A percentile compares a stretch with the other conserved stretches of the same genome.
These are phyloP conservation scores for Cyclocybe aegerita DNA, from an alignment of 768 basidiomycete species.

Conservation along the genomic window DNA sequence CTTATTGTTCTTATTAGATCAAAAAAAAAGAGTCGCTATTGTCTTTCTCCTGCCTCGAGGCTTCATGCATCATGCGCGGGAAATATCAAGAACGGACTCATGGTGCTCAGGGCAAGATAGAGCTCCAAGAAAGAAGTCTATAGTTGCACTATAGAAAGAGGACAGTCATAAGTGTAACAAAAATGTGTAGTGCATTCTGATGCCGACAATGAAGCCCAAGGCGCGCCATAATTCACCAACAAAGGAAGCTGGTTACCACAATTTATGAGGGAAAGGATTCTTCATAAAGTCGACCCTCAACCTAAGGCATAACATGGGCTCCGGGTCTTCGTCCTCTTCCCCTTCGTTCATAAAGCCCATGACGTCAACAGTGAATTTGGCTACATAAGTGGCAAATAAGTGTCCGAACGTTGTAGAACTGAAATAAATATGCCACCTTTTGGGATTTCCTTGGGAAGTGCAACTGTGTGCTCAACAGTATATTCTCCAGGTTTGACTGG, in stretches of 20 bases:
- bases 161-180: too few species aligned
- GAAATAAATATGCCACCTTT: slow-evolving; percentile 42
- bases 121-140: not conserved
- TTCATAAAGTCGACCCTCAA: slow-evolving; percentile 78
- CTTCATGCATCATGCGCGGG: slow-evolving; percentile 4
- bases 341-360: slow-evolving; percentile 71
- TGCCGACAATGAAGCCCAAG: not conserved
- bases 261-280: slow-evolving; percentile 25
- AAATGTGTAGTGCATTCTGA: not conserved
- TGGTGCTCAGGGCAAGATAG: not conserved
- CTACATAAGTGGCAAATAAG: slow-evolving; percentile 36
- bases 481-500: slow-evolving; percentile 77
- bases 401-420: slow-evolving; percentile 3
- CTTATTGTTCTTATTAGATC: slow-evolving; percentile 32
- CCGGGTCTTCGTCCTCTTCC: slow-evolving; percentile 33
- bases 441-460: slow-evolving; percentile 90
- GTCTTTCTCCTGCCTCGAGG: slow-evolving; percentile 1
- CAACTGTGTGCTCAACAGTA: slow-evolving; percentile 77
- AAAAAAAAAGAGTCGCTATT: slow-evolving; percentile 11
- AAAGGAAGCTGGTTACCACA: slow-evolving; percentile 6
- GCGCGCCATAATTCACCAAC: slow-evolving; percentile 23
- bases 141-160: too few species aligned
- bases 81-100: slow-evolving; percentile 3
- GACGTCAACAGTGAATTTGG: slow-evolving; percentile 79
- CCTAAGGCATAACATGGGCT: slow-evolving; percentile 69